Base-by-base conservation (phyloP, 164 flowering plant genomes). In the Berberis thunbergii region DNA sequence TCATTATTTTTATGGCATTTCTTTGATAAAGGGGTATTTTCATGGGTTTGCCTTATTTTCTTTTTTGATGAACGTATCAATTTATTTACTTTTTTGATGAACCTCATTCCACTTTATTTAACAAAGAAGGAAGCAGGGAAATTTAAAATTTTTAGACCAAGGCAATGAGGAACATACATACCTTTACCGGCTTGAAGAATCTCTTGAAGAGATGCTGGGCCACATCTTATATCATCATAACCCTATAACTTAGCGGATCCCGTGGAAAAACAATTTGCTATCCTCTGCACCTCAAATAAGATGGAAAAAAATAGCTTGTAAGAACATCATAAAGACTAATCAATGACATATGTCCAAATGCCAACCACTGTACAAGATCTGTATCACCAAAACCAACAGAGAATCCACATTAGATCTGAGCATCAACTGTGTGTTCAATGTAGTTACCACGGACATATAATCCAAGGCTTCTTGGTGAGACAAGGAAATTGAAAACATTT, bases 311-410 rank as follows among this genome's bases (percentile, higher is more conserved):
- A 77, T 66, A 74, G 78, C 60, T 62, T 44, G 38, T 64, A 10
- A 72, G 62, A 63, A 62, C 66, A 41, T 52, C 61, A 60, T 53
- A 69, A 72, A 75, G 59, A 61, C 26, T 50, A 71, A 64, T 65
- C 62, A 73, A 12, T 64, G 64, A 56, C 62, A 41, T 45, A 72
- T 54, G 73, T 61, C 74, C 72, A 65, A 75, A 75, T 64, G 74
- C 73, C 63, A 57, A 70, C 43, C 73, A 67, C 53, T 72, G 66
- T 72, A 71, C 72, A 71, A 69, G 64, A 74, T 85, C 83, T 78
- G 84, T 82, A 70, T 67, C 78, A 77, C 72, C 70, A 77, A 80
- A 77, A 75, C 71, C 80, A 81, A 75, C 69, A 77, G 61, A 79
- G 61, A 71, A 68, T 57, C 43, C 59, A 73, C 57, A 77, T 76